Conservation (phyloP, 768 basidiomycete species). For the Cystofilobasidium ferigula region DNA sequence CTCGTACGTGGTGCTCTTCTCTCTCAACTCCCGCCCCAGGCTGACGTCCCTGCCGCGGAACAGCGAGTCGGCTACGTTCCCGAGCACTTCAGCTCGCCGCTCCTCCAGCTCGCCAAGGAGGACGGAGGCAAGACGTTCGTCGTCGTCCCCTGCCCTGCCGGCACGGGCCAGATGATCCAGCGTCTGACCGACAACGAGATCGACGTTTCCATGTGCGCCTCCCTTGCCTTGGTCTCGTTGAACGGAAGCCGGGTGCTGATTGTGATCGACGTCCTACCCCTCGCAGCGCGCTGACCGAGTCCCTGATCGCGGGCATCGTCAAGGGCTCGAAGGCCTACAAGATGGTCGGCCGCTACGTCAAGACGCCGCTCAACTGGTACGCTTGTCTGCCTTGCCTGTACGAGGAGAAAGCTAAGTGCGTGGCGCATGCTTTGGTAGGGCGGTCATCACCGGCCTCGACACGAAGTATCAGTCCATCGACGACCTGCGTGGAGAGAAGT, state of each 20-base stretch:
- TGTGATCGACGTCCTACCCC: neutral
- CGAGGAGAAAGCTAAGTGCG: neutral
- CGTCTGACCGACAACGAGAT: conserved; percentile 64
- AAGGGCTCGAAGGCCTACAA: conserved; percentile 71
- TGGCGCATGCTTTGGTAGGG: conserved; percentile 46
- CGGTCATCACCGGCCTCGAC: conserved; percentile 75
- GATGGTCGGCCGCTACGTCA: conserved; percentile 83
- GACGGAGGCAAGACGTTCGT: conserved; percentile 65
- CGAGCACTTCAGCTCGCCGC: conserved; percentile 53
- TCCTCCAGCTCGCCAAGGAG: conserved; percentile 67
- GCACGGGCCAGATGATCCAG: conserved; percentile 48
- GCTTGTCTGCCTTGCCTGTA: conserved; percentile 23
- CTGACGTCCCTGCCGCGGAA: neutral
- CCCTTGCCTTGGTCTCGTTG: neutral
- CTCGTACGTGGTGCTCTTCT: neutral
- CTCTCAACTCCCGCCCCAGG: neutral
- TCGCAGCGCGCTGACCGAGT: conserved; percentile 72
- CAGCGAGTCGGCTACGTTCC: conserved; percentile 21
- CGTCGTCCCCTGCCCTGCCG: conserved; percentile 70
- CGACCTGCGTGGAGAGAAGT: conserved; percentile 65
- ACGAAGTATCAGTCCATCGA: conserved; percentile 57
- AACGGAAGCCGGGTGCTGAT: neutral
- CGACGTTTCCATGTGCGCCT: conserved; percentile 64
- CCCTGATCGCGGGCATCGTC: conserved; percentile 81
- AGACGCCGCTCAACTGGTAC: conserved; percentile 76